A percentile compares a stretch with the other conserved stretches of the same genome.
Conservation (phyloP, 441 rosid species). For the Aleurites moluccanus region DNA sequence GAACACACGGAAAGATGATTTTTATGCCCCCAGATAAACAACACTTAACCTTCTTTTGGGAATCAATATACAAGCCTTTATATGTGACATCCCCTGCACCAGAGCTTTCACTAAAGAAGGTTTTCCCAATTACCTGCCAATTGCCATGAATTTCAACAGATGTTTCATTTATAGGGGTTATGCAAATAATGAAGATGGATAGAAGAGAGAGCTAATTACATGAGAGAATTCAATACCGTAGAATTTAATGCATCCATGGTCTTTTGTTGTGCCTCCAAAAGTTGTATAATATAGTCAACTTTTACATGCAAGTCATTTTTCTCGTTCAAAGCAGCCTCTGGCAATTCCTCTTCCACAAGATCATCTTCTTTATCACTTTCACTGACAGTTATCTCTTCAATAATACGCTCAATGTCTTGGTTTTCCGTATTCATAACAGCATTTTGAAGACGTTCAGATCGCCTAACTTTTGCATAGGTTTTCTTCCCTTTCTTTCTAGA, state of each 20-base stretch:
- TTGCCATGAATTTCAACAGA: slow-evolving; percentile 7
- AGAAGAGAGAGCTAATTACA: slow-evolving; percentile 1
- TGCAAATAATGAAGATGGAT: not conserved
- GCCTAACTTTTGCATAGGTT: slow-evolving; percentile 26
- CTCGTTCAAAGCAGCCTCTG: slow-evolving; percentile 16
- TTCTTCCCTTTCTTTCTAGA: slow-evolving; percentile 17
- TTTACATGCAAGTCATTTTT: slow-evolving; percentile 35
- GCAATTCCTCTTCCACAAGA: slow-evolving; percentile 20
- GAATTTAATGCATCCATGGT: slow-evolving; percentile 25
- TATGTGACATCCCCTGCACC: slow-evolving; percentile 32
- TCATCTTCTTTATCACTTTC: slow-evolving; percentile 48
- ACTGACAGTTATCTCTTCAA: slow-evolving; percentile 34
- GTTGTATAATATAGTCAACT: slow-evolving; percentile 28
- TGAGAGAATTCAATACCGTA: slow-evolving; percentile 26
- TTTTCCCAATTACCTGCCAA: slow-evolving; percentile 18
- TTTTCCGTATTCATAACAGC: slow-evolving; percentile 16
- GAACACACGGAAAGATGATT: not conserved
- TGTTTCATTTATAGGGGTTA: not conserved
- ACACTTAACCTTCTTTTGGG: slow-evolving; percentile 52
- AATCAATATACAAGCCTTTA: slow-evolving; percentile 46
- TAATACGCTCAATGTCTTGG: slow-evolving; percentile 26
- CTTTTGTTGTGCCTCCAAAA: slow-evolving; percentile 31
- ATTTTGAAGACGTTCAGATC: slow-evolving; percentile 46
- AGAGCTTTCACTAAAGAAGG: slow-evolving; percentile 20
- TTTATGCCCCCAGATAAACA: not conserved